Conservation (phyloP, 2,329 filamentous ascomycete species). For the Diaporthe caulivora region DNA sequence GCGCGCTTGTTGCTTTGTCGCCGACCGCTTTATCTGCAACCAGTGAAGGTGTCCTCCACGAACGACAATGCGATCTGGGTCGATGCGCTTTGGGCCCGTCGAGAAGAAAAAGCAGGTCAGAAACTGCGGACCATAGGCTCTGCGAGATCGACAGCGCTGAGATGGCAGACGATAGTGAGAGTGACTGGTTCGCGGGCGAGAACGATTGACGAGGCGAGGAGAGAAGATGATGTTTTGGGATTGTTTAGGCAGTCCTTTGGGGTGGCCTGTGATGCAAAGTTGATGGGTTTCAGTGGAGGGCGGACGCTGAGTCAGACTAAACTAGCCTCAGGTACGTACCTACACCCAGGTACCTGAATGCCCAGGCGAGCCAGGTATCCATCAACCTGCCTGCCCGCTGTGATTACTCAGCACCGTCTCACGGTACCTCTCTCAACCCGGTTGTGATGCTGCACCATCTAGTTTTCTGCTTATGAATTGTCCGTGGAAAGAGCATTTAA, state of each 20-base stretch:
- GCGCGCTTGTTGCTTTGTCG: slow-evolving; percentile 39
- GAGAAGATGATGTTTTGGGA: slow-evolving; percentile 17
- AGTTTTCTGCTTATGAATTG: no score
- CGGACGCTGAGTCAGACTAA: slow-evolving; percentile 1
- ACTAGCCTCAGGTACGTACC: neutral
- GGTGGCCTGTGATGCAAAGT: neutral
- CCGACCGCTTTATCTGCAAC: slow-evolving; percentile 38
- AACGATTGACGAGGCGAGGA: slow-evolving; percentile 35
- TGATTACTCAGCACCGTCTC: neutral
- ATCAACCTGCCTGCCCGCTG: neutral
- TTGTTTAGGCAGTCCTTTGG: neutral
- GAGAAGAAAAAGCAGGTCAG: slow-evolving; percentile 37
- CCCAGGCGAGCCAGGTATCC: no score
- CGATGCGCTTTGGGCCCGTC: slow-evolving; percentile 34
- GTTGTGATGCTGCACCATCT: no score
- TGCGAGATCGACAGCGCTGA: slow-evolving; percentile 12
- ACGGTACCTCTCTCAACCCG: no score
- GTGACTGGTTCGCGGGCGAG: slow-evolving; percentile 27
- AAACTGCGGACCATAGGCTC: slow-evolving; percentile 36
- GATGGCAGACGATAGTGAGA: slow-evolving; percentile 25
- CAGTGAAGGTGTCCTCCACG: slow-evolving; percentile 39
- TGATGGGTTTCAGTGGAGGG: slow-evolving; percentile 12
- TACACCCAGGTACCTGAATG: neutral
- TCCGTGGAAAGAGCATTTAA: no score
- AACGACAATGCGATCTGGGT: slow-evolving; percentile 33